A percentile compares a stretch with the other conserved stretches of the same genome.
phyloP scores from a whole-genome alignment of 2,329 filamentous ascomycete genomes.

The Fusarium duplospermum region DNA sequence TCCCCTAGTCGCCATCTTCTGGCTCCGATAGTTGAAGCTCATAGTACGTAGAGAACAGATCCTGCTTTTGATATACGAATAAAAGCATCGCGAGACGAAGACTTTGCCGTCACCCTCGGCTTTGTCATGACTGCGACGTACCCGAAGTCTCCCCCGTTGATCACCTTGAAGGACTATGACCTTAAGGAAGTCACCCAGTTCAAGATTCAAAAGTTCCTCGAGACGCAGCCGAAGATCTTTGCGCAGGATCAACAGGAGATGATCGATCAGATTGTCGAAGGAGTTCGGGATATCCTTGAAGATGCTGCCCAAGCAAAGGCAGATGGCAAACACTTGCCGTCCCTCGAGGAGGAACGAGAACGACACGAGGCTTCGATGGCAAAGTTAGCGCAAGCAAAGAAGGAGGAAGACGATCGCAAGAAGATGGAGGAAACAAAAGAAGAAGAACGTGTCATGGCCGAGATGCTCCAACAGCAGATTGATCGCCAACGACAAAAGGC shows the following conservation, averaged over 20 bases:
- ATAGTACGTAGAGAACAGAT: slow-evolving; percentile 74
- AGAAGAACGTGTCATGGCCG: slow-evolving; percentile 76
- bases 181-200: slow-evolving; percentile 78
- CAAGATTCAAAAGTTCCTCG: slow-evolving; percentile 74
- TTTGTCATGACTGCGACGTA: slow-evolving; percentile 91
- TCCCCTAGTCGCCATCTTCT: slow-evolving; percentile 14
- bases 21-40: slow-evolving; percentile 31
- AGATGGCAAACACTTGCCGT: slow-evolving; percentile 81
- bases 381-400: slow-evolving; percentile 67
- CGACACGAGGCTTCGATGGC: slow-evolving; percentile 81
- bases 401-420: slow-evolving; percentile 63
- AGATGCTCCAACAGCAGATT: slow-evolving; percentile 79
- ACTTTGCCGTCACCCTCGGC: slow-evolving; percentile 76
- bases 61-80: slow-evolving; percentile 85
- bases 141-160: slow-evolving; percentile 81
- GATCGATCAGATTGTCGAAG: slow-evolving; percentile 74
- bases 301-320: slow-evolving; percentile 84
- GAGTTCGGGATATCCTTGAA: slow-evolving; percentile 81
- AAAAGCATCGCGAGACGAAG: slow-evolving; percentile 77
- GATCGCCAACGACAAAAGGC: slow-evolving; percentile 73
- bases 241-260: slow-evolving; percentile 67
- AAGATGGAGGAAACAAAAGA: slow-evolving; percentile 70
- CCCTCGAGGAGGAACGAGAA: slow-evolving; percentile 88
- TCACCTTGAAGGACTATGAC: slow-evolving; percentile 74
- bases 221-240: slow-evolving; percentile 67